Evolutionary conservation across 169 alveolate species (phyloP).

Genomic region (Miamiensis avidus): DNA sequence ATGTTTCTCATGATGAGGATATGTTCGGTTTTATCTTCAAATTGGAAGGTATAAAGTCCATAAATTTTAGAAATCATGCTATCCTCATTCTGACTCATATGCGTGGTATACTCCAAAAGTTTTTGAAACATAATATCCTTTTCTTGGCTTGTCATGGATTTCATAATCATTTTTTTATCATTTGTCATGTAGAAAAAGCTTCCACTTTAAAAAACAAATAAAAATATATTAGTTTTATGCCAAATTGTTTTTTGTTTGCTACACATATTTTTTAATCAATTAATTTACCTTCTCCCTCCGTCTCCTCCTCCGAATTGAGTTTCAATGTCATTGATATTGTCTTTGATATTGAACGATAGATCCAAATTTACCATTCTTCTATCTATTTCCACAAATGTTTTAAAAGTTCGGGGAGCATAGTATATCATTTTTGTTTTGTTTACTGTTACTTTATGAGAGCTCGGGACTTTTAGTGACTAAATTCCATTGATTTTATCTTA

Average conservation of each 20-base stretch:
- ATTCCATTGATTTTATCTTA: neutral
- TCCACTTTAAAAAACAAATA: conserved; percentile 18
- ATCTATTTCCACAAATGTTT: conserved; percentile 5
- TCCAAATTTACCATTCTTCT: conserved; percentile 3
- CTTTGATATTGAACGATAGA: neutral
- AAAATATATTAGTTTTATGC: no score
- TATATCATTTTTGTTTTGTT: conserved; percentile 16
- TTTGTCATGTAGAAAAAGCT: conserved; percentile 32
- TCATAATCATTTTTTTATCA: conserved; percentile 27
- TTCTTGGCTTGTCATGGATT: conserved; percentile 33
- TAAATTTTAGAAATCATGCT: conserved; percentile 35
- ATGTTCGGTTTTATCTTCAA: neutral
- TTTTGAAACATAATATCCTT: conserved; percentile 7
- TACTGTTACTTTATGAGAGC: neutral
- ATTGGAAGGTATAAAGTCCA: conserved; percentile 33
- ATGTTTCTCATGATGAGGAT: conserved; percentile 38
- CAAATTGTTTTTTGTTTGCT: no score
- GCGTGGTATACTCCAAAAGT: conserved; percentile 24
- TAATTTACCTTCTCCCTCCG: conserved; percentile 1
- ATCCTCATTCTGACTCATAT: conserved; percentile 16
- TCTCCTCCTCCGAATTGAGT: conserved; percentile 16
- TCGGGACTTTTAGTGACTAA: neutral
- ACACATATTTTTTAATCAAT: no score
- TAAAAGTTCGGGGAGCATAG: conserved; percentile 25
- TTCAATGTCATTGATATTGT: conserved; percentile 1